phyloP scores from a whole-genome alignment of 257 asterid species.

The Primulina huaijiensis region DNA sequence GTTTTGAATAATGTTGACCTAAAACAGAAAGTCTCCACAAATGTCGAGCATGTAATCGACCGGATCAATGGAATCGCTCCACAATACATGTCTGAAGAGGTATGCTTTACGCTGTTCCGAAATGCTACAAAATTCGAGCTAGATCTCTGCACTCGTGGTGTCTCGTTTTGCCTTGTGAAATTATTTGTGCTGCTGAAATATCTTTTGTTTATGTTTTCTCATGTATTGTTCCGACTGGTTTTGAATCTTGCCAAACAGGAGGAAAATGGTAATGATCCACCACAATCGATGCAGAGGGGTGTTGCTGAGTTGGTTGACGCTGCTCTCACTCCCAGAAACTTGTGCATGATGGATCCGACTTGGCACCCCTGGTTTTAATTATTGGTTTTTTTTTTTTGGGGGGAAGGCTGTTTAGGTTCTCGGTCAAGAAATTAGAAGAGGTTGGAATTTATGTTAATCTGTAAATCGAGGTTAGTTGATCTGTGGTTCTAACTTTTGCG shows the following conservation, averaged over 20 bases:
- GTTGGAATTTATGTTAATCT: background rate
- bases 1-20: slow-evolving; percentile 77
- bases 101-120: slow-evolving; percentile 20
- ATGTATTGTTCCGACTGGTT: background rate
- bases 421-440: background rate
- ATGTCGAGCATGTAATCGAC: slow-evolving; percentile 77
- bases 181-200: background rate
- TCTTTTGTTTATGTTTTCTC: background rate
- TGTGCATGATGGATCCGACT: slow-evolving; percentile 99
- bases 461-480: background rate
- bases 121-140: background rate
- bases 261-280: slow-evolving; percentile 85
- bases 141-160: background rate
- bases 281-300: slow-evolving; percentile 95
- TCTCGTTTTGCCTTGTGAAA: background rate
- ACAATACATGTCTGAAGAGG: slow-evolving; percentile 90
- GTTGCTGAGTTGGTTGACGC: slow-evolving; percentile 94
- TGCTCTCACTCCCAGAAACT: slow-evolving; percentile 85
- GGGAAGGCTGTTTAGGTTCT: background rate
- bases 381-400: background rate
- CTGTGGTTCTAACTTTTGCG: background rate
- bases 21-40: slow-evolving; percentile 71
- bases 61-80: slow-evolving; percentile 89
- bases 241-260: slow-evolving; percentile 39
- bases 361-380: slow-evolving; percentile 97